A percentile compares a stretch with the other conserved stretches of the same genome.
Evolutionary conservation across 129 eudicot genomes (phyloP).

Genomic region (Saposhnikovia divaricata): DNA sequence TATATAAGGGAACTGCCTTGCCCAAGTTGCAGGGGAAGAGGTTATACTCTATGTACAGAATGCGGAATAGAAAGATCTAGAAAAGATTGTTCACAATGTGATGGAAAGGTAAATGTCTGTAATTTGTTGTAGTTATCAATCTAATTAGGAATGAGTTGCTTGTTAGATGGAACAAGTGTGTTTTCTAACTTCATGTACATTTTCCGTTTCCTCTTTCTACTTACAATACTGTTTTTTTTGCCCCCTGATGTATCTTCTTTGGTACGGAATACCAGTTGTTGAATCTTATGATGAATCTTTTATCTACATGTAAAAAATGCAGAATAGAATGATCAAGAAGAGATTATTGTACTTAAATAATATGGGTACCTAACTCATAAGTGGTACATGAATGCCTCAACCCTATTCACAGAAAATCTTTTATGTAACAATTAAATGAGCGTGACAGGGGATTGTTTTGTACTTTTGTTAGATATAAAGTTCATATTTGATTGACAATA

Average conservation of each 20-base stretch:
- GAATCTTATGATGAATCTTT: background rate
- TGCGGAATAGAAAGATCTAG: slow-evolving; percentile 94
- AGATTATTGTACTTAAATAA: background rate
- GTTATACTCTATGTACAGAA: slow-evolving; percentile 77
- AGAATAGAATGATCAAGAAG: background rate
- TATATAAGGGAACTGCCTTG: slow-evolving; percentile 92
- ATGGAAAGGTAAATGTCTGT: slow-evolving; percentile 59
- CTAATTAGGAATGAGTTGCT: background rate
- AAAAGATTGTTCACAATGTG: slow-evolving; percentile 72
- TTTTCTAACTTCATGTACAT: background rate
- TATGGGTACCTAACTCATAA: background rate
- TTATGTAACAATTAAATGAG: background rate
- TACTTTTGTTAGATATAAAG: background rate
- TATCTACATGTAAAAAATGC: background rate
- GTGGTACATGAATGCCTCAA: background rate
- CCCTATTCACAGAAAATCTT: background rate
- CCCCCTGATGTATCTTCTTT: background rate
- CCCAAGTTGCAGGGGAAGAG: slow-evolving; percentile 99
- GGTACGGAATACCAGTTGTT: background rate
- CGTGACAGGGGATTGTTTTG: too few species aligned
- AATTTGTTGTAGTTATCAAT: background rate
- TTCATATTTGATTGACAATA: background rate
- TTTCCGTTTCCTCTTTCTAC: background rate
- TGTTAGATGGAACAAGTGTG: background rate
- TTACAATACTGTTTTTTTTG: background rate